These are phyloP conservation scores for Aspergillus ellipticus DNA, from an alignment of 495 filamentous ascomycete genomes.

Conservation along the genomic window DNA sequence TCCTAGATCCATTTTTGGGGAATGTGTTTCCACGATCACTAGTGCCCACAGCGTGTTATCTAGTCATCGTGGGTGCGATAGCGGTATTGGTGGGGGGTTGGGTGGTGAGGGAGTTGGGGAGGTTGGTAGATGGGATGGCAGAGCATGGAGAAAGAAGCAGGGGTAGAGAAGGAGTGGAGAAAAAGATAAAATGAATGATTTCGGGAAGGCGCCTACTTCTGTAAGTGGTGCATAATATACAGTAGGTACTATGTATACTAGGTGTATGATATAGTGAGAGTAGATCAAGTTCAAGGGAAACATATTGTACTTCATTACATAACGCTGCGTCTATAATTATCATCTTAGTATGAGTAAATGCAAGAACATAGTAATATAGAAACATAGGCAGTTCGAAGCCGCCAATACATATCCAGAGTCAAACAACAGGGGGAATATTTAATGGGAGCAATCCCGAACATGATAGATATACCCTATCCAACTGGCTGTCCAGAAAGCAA, in stretches of 20 bases:
- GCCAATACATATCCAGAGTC: background rate
- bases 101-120: constrained; percentile 27
- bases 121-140: constrained; percentile 13
- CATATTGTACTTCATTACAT: background rate
- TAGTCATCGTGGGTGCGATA: constrained; percentile 50
- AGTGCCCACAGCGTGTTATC: constrained; percentile 60
- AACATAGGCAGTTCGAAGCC: background rate
- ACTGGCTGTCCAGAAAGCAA: background rate
- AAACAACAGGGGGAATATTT: constrained; percentile 26
- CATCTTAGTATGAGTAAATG: background rate
- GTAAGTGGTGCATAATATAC: background rate
- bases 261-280: background rate
- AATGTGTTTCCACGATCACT: constrained; percentile 71
- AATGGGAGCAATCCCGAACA: constrained; percentile 1
- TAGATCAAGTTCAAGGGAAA: background rate
- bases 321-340: background rate
- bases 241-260: background rate
- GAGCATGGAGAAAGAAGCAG: constrained; percentile 15
- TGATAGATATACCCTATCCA: background rate
- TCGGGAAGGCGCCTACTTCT: too few species aligned
- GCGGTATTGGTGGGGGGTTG: constrained; percentile 45
- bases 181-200: background rate
- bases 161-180: background rate
- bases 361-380: background rate
- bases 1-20: constrained; percentile 80